Base-by-base conservation (phyloP, 495 filamentous ascomycete genomes). In the Aspergillus cristatus region DNA sequence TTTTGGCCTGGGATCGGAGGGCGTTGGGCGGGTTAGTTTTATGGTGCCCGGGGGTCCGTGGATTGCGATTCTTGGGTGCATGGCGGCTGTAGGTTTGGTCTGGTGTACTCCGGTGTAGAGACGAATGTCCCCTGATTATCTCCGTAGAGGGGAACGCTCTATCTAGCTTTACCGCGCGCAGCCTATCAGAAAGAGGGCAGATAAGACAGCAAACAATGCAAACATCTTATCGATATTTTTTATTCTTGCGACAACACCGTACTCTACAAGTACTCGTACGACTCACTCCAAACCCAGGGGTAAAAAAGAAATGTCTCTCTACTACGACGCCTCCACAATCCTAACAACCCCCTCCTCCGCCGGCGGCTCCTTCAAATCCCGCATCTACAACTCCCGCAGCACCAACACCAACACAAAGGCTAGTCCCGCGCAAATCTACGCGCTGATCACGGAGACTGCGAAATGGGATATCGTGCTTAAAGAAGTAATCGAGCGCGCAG, bases 381-480 rank as follows among this genome's bases (percentile, higher is more conserved):
- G 82, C 18, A 71, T 94, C 36, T 96, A 86, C 60, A 66, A 54
- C 25, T 67, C 72, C 38, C 74, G 74, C 36, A 63, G 68, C 20
- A 24, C n/a, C n/a, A n/a, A n/a, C n/a, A n/a, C n/a, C n/a, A n/a
- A n/a, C 14, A 58, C 84, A 13, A 90, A 87, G 42, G 86, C 84
- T 1, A 71, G 76, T 0, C 85, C 82, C 0, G 81, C 82, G 14
- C 83, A 91, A 45, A 60, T 97, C 32, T 96, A 89, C 50, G 91
- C 91, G 2, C 62, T 98, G 6, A 77, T 82, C 26, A 75, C 77
- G 20, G 88, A 96, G 54, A 78, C 86, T 1, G 75, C 83, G 31
- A 95, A 94, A 81, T 94, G 93, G 86, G 86, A 86, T 42, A 54
- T 70, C 14, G 68, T 95, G 2, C 63, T 98, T 11, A 84, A 86